Conservation (phyloP, 257 asterid species). For the Nicotiana otophora region DNA sequence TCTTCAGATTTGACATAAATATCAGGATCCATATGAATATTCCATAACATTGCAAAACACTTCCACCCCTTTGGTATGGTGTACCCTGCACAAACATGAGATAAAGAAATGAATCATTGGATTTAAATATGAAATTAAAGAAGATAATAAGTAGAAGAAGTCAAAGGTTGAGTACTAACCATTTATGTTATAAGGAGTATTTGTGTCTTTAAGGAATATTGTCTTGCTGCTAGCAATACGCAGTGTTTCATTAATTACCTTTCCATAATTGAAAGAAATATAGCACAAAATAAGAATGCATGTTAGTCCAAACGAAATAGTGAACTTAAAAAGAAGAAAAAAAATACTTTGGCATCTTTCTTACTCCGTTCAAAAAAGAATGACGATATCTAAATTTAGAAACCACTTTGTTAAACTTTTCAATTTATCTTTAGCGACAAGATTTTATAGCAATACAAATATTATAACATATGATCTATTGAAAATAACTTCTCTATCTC, state of each 20-base stretch:
- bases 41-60: neutral
- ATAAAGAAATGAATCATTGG: neutral
- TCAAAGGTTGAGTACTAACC: neutral
- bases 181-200: neutral
- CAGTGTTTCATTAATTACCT: slow-evolving; percentile 17
- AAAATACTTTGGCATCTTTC: too few species aligned
- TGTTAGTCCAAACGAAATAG: neutral
- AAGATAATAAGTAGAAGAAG: neutral
- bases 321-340: neutral
- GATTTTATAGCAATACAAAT: neutral
- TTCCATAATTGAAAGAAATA: neutral
- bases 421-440: too few species aligned
- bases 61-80: slow-evolving; percentile 19
- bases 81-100: slow-evolving; percentile 4
- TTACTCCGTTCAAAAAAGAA: too few species aligned
- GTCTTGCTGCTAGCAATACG: neutral
- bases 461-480: neutral
- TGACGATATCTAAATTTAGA: too few species aligned
- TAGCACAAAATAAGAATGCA: neutral
- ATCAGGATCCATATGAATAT: slow-evolving; percentile 14
- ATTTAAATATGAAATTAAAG: too few species aligned
- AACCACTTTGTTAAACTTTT: too few species aligned
- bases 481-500: too few species aligned
- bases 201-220: slow-evolving; percentile 10
- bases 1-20: neutral